phyloP scores from a whole-genome alignment of 2,329 filamentous ascomycete genomes.

The Cryphonectria naterciae region DNA sequence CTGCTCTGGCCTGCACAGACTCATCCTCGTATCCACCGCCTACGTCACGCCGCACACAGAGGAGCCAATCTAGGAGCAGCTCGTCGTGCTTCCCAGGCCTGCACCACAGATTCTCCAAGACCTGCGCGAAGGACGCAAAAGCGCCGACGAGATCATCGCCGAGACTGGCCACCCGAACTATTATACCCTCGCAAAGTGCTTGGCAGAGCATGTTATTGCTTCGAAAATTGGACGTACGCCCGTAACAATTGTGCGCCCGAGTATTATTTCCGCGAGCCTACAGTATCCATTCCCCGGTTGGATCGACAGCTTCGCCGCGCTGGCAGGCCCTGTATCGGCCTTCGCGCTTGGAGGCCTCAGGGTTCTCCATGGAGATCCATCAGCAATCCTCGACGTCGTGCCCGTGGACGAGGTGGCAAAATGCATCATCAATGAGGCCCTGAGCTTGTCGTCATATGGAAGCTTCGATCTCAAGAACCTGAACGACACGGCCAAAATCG shows the following conservation, averaged over 20 bases:
- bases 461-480: neutral
- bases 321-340: constrained; percentile 24
- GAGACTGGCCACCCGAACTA: constrained; percentile 30
- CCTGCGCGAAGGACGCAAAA: constrained; percentile 20
- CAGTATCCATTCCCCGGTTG: constrained; percentile 27
- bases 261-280: constrained; percentile 29
- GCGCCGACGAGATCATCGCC: constrained; percentile 9
- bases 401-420: constrained; percentile 29
- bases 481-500: constrained; percentile 19
- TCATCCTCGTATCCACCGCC: constrained; percentile 28
- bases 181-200: constrained; percentile 30
- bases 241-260: constrained; percentile 29
- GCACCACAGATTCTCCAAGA: constrained; percentile 20
- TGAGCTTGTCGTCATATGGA: constrained; percentile 11
- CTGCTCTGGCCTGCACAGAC: constrained; percentile 14
- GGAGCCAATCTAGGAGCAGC: constrained; percentile 27
- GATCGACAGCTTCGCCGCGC: constrained; percentile 30
- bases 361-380: constrained; percentile 27
- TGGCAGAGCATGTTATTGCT: constrained; percentile 28
- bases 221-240: constrained; percentile 20
- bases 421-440: constrained; percentile 26
- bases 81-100: constrained; percentile 19
- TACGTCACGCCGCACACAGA: constrained; percentile 26
- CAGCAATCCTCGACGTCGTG: constrained; percentile 25
- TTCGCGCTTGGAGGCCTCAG: constrained; percentile 26